Conservation (phyloP, 2,329 filamentous ascomycete species). For the Pseudogymnoascus pannorum region DNA sequence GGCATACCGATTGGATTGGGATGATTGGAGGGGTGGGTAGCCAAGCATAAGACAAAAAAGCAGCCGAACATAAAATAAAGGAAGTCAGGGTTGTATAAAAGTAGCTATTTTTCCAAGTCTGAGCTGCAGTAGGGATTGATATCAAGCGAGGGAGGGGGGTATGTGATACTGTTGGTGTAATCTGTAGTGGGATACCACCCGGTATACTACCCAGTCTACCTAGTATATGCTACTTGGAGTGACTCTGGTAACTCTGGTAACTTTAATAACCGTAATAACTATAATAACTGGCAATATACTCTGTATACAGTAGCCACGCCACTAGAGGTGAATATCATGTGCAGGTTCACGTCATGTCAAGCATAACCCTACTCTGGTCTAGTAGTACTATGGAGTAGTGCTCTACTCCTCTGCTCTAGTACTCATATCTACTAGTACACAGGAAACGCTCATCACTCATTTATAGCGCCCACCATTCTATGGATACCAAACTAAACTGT, state of each 20-base stretch:
- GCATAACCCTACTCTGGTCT: no score
- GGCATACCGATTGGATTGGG: background rate
- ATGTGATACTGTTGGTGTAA: no score
- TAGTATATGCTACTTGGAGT: background rate
- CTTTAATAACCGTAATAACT: no score
- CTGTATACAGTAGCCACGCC: no score
- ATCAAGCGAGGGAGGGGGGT: background rate
- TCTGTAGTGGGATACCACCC: no score
- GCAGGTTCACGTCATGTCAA: conserved; percentile 4
- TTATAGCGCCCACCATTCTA: background rate
- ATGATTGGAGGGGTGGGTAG: background rate
- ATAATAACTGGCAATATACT: background rate
- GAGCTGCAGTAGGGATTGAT: background rate
- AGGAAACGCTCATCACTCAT: background rate
- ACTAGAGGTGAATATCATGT: background rate
- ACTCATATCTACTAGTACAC: background rate
- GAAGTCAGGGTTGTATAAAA: background rate
- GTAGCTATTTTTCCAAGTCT: background rate
- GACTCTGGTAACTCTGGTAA: no score
- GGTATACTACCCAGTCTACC: no score
- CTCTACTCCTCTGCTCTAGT: background rate
- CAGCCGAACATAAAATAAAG: background rate
- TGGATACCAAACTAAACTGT: background rate
- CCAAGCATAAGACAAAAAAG: background rate
- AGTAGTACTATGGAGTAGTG: no score